Percentiles rank a stretch among this genome's conserved stretches.
These are phyloP conservation scores for Ceratobasidium papillatum DNA, from an alignment of 1,284 basidiomycete species.

Conservation along the genomic window DNA sequence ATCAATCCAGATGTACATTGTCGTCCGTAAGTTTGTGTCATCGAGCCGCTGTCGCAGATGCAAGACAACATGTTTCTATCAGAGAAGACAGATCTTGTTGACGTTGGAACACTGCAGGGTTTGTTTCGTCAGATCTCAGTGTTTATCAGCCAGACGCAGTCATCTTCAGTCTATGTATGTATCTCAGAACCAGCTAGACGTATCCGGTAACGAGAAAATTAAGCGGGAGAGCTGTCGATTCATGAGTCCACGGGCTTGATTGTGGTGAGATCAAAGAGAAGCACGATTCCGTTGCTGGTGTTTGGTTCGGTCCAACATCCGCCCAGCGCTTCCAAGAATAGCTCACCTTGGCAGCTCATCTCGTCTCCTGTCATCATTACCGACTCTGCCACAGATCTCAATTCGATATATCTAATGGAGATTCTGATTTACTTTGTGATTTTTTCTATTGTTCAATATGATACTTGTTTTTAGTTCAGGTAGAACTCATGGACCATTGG, in stretches of 20 bases:
- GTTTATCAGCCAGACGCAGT: too few relatives aligned
- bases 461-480: background rate
- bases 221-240: background rate
- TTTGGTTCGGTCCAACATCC: background rate
- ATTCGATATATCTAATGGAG: background rate
- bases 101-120: background rate
- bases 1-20: background rate
- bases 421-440: background rate
- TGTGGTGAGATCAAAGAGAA: constrained; percentile 2
- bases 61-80: background rate
- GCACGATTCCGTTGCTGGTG: background rate
- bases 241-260: background rate
- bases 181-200: background rate
- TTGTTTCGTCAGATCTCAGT: background rate
- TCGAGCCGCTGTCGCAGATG: background rate
- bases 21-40: background rate
- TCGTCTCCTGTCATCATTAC: constrained; percentile 1
- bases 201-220: background rate
- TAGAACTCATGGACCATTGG: background rate
- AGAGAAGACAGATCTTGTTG: too few relatives aligned
- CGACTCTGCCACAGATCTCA: background rate
- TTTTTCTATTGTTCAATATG: background rate
- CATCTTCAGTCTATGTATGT: background rate
- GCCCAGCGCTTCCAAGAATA: background rate
- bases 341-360: background rate